A percentile compares a stretch with the other conserved stretches of the same genome.
These are phyloP conservation scores for Mycena vulgaris DNA, from an alignment of 768 basidiomycete genomes.

Conservation along the genomic window DNA sequence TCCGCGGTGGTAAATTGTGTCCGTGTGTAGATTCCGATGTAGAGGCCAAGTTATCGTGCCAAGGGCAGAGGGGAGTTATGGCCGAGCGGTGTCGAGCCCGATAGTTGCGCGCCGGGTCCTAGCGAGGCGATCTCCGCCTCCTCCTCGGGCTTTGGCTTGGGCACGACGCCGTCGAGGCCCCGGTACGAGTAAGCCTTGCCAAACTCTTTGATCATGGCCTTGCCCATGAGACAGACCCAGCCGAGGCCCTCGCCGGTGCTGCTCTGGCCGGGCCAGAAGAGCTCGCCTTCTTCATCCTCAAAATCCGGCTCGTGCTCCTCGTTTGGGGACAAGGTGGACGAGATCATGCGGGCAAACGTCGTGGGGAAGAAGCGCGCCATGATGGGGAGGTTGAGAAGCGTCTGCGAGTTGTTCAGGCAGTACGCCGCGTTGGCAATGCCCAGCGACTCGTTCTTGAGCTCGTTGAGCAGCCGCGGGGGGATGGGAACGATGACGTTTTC, in stretches of 20 bases:
- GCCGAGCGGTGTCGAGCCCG: slow-evolving; percentile 33
- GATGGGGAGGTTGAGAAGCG: slow-evolving; percentile 74
- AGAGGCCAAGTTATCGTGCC: slow-evolving; percentile 18
- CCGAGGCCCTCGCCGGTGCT: slow-evolving; percentile 84
- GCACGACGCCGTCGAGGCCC: slow-evolving; percentile 81
- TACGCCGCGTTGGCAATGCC: slow-evolving; percentile 59
- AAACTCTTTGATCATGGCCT: slow-evolving; percentile 88
- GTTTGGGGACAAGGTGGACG: slow-evolving; percentile 69
- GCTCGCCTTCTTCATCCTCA: slow-evolving; percentile 88
- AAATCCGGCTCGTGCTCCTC: slow-evolving; percentile 88
- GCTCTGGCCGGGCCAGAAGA: slow-evolving; percentile 87
- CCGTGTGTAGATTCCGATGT: slow-evolving; percentile 27
- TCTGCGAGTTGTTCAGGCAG: slow-evolving; percentile 67
- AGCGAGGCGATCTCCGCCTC: slow-evolving; percentile 29
- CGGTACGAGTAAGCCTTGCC: slow-evolving; percentile 82
- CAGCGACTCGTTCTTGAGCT: slow-evolving; percentile 59
- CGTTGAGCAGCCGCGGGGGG: slow-evolving; percentile 57
- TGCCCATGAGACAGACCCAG: slow-evolving; percentile 91
- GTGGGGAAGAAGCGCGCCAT: slow-evolving; percentile 81
- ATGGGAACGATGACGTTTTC: slow-evolving; percentile 61
- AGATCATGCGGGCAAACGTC: slow-evolving; percentile 82
- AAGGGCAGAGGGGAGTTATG: slow-evolving; percentile 37
- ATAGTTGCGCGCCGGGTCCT: slow-evolving; percentile 14
- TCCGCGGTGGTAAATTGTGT: slow-evolving; percentile 8
- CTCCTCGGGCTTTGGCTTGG: slow-evolving; percentile 68